These are phyloP conservation scores for Vicia villosa DNA, from an alignment of 306 rosid species.

Conservation along the genomic window DNA sequence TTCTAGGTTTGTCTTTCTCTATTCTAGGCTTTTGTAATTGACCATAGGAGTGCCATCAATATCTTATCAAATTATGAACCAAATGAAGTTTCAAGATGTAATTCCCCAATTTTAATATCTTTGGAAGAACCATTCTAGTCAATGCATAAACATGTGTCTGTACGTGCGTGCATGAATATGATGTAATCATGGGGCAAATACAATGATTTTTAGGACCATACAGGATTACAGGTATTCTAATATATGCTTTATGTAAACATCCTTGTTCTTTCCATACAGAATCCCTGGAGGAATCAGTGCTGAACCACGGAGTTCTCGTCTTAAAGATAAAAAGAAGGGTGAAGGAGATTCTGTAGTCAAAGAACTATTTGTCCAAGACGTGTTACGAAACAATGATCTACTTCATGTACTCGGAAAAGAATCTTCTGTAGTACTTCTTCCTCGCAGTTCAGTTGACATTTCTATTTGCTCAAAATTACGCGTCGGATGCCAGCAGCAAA, in stretches of 20 bases:
- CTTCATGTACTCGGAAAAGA: constrained; percentile 80
- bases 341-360: constrained; percentile 94
- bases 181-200: constrained; percentile 31
- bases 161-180: neutral
- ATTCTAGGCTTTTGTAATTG: constrained; percentile 35
- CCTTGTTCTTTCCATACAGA: constrained; percentile 56
- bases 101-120: constrained; percentile 21
- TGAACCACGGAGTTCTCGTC: constrained; percentile 93
- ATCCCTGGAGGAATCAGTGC: constrained; percentile 53
- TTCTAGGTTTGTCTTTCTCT: constrained; percentile 72
- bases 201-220: constrained; percentile 27
- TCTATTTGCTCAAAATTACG: constrained; percentile 84
- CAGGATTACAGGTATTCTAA: constrained; percentile 18
- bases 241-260: constrained; percentile 28
- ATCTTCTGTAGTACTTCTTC: constrained; percentile 81
- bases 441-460: constrained; percentile 75
- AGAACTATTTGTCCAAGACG: constrained; percentile 79
- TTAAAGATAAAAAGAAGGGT: constrained; percentile 85
- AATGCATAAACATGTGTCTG: neutral
- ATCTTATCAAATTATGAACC: constrained; percentile 18
- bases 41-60: constrained; percentile 4
- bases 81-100: constrained; percentile 13
- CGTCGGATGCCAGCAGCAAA: constrained; percentile 59
- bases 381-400: constrained; percentile 71
- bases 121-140: constrained; percentile 26